Base-by-base conservation (phyloP, 257 asterid species). In the Pogostemon cablin region DNA sequence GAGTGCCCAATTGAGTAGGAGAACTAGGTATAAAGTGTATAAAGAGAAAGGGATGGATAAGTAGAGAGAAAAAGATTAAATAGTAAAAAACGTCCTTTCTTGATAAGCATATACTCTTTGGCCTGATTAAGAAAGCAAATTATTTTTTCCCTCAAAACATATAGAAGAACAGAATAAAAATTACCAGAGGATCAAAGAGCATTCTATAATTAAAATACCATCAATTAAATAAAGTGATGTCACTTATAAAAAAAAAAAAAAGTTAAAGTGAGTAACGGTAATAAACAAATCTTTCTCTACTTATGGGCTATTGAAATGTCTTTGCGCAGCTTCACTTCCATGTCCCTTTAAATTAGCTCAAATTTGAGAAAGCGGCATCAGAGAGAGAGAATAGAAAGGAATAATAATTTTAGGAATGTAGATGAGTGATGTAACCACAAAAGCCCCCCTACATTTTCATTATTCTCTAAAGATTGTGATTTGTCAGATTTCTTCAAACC, bases 401-500 rank as follows among this genome's bases (percentile, higher is more conserved):
- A 34, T 15, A 48, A 3, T 54, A 68, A 76, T 44, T 57, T 62
- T 46, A 20, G 66, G 59, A 39, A 49, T 4, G n/a, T 34, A 35
- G 52, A 25, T 62, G 48, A 65, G 41, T 58, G n/a, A 38, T 15
- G 46, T 40, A 69, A 48, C 42, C 65, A 53, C 56, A 62, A 43
- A 58, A 58, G 4, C 9, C 41, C 64, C 83, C 97, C 54, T 85
- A 91, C 99, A 72, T 85, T 85, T 75, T 82, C 95, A 70, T 82
- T 85, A 72, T 81, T 85, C 72, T 80, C 88, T 8, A 83, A 79
- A 73, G 91, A 79, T 64, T 77, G 88, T n/a, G 95, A 81, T 75
- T 82, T 89, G 70, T 84, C 92, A 32, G 90, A 68, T 75, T 86
- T 93, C 84, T 91, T 93, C 80, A 81, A 80, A 71, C 97, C 91